A percentile compares a stretch with the other conserved stretches of the same genome.
phyloP scores from a whole-genome alignment of 352 stramenopile genomes.

The Globisporangium irregulare region DNA sequence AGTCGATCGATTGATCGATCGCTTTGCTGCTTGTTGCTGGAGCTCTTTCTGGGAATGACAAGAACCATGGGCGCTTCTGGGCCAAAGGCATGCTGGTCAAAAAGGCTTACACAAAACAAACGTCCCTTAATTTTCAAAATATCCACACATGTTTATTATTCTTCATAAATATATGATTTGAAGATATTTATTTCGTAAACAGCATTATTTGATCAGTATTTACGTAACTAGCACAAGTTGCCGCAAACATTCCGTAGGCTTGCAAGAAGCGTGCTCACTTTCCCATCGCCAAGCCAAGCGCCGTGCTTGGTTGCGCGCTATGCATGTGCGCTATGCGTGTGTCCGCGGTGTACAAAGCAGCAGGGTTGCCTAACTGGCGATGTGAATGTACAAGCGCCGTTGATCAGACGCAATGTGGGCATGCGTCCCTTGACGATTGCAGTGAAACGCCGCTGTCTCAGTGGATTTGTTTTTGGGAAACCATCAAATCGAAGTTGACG shows the following conservation, averaged over 20 bases:
- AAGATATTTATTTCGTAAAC: not conserved
- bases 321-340: too few relatives aligned
- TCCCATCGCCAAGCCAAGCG: too few relatives aligned
- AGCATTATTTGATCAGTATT: not conserved
- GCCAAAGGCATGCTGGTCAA: slow-evolving; percentile 1
- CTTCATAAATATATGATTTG: too few relatives aligned
- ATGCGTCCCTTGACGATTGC: not conserved
- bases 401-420: too few relatives aligned
- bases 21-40: not conserved
- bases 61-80: not conserved
- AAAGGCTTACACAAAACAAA: not conserved
- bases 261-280: not conserved
- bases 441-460: not conserved
- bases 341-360: not conserved
- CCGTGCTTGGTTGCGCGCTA: too few relatives aligned
- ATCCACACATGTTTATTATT: not conserved
- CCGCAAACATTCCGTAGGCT: not conserved
- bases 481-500: not conserved
- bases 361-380: not conserved
- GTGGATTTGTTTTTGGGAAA: not conserved
- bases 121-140: not conserved
- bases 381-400: not conserved
- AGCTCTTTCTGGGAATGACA: slow-evolving; percentile 8
- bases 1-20: not conserved
- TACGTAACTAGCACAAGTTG: not conserved